Base-by-base conservation (phyloP, 768 basidiomycete genomes). In the Mycena kentingensis region DNA sequence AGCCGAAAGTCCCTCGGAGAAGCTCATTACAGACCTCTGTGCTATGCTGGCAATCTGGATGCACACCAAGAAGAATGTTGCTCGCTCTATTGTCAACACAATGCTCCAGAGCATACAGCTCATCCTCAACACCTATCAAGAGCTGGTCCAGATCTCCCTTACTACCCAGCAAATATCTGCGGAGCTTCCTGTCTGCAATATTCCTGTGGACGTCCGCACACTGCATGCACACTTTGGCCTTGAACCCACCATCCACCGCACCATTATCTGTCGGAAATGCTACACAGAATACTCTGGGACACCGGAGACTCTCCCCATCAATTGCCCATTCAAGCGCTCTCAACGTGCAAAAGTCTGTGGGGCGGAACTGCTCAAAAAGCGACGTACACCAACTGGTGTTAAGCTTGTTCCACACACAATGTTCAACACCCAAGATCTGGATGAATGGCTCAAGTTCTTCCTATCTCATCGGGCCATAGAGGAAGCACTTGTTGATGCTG, bases 391-490 rank as follows among this genome's bases (percentile, higher is more conserved):
- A 2, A 45, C 19, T 36, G 43, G 34, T 44, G 2, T 16, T 3
- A 53, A 53, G 27, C 36, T 29, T 29, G 52, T 53, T 22, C 36
- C 45, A 1, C 26, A 51, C 5, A 51, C 31, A n/a, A 26, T 21
- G 10, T 51, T 43, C 31, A 51, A 51, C 21, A 51, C 52, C 18
- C 52, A 46, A 37, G 35, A 47, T 5, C 34, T 53, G 25, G 44
- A 46, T 29, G 35, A 35, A 29, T 53, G 52, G 52, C 35, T 53
- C 1, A 22, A 53, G 21, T 53, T 46, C 18, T 53, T 54, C 27
- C 47, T 54, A 25, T 54, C 53, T 1, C 38, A 37, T 15, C 49
- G 49, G 31, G 41, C 46, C 12, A 54, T 27, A 6, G 53, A 54
- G 34, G 53, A 54, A 10, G 22, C 36, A n/a, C 48, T 49, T 3